Percentiles rank a stretch among this genome's conserved stretches.
Evolutionary conservation across 371 early-diverging fungal genomes (phyloP).

Genomic region (Mucor irregularis): DNA sequence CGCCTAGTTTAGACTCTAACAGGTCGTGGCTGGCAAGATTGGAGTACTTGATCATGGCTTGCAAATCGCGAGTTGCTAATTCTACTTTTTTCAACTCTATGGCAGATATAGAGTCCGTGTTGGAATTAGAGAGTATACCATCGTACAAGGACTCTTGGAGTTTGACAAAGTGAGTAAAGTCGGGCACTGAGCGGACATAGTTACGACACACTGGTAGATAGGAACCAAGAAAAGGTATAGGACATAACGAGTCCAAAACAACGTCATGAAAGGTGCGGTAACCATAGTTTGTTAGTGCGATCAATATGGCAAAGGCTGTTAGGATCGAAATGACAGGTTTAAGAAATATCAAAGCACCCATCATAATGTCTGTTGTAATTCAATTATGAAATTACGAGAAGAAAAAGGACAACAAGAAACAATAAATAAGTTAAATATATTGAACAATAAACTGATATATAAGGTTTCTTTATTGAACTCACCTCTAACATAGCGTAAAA

Average conservation of each 20-base stretch:
- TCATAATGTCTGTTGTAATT: conserved; percentile 16
- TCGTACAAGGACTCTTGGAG: conserved; percentile 46
- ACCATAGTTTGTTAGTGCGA: conserved; percentile 3
- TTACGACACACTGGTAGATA: conserved; percentile 27
- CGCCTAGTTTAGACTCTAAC: conserved; percentile 37
- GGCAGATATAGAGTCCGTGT: conserved; percentile 35
- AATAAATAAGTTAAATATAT: too few relatives aligned
- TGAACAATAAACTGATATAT: too few relatives aligned
- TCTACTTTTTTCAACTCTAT: conserved; percentile 46
- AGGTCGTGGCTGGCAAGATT: conserved; percentile 28
- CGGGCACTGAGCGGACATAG: conserved; percentile 29
- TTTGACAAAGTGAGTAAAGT: conserved; percentile 46
- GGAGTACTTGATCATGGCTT: conserved; percentile 47
- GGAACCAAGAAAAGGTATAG: conserved; percentile 14
- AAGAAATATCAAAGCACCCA: conserved; percentile 16
- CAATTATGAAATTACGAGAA: too few relatives aligned
- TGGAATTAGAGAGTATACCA: conserved; percentile 32
- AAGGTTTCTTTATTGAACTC: too few relatives aligned
- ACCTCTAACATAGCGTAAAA: too few relatives aligned
- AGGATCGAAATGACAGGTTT: conserved; percentile 22
- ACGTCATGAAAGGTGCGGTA: conserved; percentile 11
- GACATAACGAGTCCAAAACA: conserved; percentile 22
- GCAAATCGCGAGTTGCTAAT: conserved; percentile 48
- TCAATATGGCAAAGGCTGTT: conserved; percentile 4
- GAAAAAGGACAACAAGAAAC: too few relatives aligned